Percentiles rank a stretch among this genome's conserved stretches.
These are phyloP conservation scores for Calonectria crousiana DNA, from an alignment of 2,329 filamentous ascomycete species.

Conservation along the genomic window DNA sequence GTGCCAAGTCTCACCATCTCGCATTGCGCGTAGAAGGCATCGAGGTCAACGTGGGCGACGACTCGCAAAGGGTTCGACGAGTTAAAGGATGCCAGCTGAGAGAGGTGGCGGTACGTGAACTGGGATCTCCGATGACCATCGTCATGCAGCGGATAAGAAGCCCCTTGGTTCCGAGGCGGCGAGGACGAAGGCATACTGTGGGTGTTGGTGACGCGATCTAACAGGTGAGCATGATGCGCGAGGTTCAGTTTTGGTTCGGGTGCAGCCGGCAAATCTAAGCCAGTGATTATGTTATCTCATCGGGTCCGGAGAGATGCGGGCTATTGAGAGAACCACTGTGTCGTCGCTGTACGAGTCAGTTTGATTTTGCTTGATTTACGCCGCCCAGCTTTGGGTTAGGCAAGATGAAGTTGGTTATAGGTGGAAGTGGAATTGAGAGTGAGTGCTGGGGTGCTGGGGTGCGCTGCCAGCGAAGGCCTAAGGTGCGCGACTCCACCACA, in stretches of 20 bases:
- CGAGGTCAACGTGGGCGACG: constrained; percentile 92
- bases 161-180: constrained; percentile 22
- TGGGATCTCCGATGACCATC: constrained; percentile 65
- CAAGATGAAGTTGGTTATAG: not conserved
- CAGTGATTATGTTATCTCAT: not conserved
- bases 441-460: not conserved
- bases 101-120: constrained; percentile 88
- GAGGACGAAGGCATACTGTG: constrained; percentile 41
- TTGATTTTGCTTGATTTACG: not conserved
- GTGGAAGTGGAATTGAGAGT: not conserved
- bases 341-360: not conserved
- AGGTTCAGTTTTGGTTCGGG: not conserved
- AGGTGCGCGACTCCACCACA: not conserved
- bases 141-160: constrained; percentile 44
- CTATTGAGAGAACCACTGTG: not conserved
- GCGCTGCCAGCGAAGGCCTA: not conserved
- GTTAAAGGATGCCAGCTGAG: constrained; percentile 78
- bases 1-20: constrained; percentile 89
- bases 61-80: constrained; percentile 84
- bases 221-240: not conserved
- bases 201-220: constrained; percentile 12
- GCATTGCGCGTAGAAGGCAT: constrained; percentile 98
- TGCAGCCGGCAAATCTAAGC: not conserved
- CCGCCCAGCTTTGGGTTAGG: not conserved
- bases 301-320: not conserved